These are phyloP conservation scores for Neurospora sp. DNA, from an alignment of 495 filamentous ascomycete species.

Conservation along the genomic window DNA sequence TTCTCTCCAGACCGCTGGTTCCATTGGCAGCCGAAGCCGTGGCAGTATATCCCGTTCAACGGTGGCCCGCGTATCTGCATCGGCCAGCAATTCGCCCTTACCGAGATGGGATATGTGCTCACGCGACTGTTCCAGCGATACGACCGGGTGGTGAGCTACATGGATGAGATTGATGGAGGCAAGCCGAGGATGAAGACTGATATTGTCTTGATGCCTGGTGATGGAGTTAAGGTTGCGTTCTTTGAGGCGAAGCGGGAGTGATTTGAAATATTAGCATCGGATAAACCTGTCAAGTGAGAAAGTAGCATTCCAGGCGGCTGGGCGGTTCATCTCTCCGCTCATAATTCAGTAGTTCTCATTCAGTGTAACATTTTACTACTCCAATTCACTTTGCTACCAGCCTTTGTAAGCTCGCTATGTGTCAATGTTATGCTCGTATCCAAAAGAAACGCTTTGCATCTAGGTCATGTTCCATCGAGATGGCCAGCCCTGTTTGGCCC, in stretches of 20 bases:
- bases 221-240: conserved; percentile 52
- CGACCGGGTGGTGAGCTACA: conserved; percentile 43
- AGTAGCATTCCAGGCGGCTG: neutral
- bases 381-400: neutral
- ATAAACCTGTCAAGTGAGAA: neutral
- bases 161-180: conserved; percentile 36
- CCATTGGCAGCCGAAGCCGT: conserved; percentile 51
- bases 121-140: conserved; percentile 63
- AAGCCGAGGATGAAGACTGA: conserved; percentile 48
- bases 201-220: conserved; percentile 54
- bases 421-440: neutral
- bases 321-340: neutral
- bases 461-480: neutral
- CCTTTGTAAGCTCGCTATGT: neutral
- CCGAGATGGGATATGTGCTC: conserved; percentile 68
- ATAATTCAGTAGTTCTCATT: neutral
- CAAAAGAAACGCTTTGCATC: neutral
- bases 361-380: neutral
- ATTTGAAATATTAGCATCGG: neutral
- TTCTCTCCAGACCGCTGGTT: conserved; percentile 74
- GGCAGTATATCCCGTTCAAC: conserved; percentile 74
- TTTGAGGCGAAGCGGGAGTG: conserved; percentile 29
- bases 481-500: neutral
- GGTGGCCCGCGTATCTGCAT: conserved; percentile 81
- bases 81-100: conserved; percentile 74